Base-by-base conservation (phyloP, 148 eudicot genomes). In the Nepenthes mirabilis region DNA sequence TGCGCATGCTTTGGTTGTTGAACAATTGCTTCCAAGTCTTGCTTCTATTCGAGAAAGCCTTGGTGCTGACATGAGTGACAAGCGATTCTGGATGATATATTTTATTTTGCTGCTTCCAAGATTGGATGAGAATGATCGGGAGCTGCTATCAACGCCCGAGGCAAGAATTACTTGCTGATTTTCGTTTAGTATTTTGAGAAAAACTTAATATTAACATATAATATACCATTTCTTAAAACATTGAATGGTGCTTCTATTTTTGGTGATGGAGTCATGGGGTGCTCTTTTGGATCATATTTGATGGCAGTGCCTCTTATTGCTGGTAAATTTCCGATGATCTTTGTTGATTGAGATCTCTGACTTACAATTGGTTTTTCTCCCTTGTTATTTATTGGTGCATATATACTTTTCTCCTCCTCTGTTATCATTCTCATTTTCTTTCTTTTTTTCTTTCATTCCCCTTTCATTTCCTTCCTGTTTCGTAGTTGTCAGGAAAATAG, bases 51-150 rank as follows among this genome's bases (percentile, higher is more conserved):
- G 74, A 73, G 70, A 53, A 61, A 74, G 49, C 64, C 70, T 71
- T 52, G 59, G 70, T 56, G 69, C 47, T 59, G 64, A 57, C 50
- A 57, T 76, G 67, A 78, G 73, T 57, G 79, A 74, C 55, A 70
- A 69, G 43, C 66, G 71, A 13, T 88, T 88, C 70, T 88, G 95
- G 95, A 82, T 79, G 79, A 84, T 84, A 64, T 88, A 88, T 70
- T 88, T 82, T 59, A 71, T 82, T 45, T 40, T 88, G 72, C 66
- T 88, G 79, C 75, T 80, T 58, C 91, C 95, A 60, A 71, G 85
- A 71, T 74, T 88, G 72, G 68, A 78, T 73, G 82, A 74, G 60
- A 65, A 69, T 40, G 80, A 77, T n/a, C 32, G 56, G 33, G 65
- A 77, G 72, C 79, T 74, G 55, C 82, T 88, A 23, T 84, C 88